These are phyloP conservation scores for Artemisia argyi DNA, from an alignment of 129 eudicot species.

Conservation along the genomic window DNA sequence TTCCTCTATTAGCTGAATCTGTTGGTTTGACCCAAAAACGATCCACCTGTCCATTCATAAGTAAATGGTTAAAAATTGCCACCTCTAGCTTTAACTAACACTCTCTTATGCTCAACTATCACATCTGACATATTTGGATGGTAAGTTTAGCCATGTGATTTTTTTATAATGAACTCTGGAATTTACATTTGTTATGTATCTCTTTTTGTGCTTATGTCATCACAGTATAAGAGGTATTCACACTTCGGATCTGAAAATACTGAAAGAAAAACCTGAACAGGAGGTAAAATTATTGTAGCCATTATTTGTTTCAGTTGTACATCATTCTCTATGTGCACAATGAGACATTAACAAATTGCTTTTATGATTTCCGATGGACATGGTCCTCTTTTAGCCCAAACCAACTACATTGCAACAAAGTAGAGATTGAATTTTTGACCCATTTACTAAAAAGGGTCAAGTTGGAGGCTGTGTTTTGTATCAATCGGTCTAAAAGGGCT, in stretches of 20 bases:
- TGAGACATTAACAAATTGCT: neutral
- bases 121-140: too few species aligned
- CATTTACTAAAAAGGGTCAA: too few species aligned
- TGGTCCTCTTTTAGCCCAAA: neutral
- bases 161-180: neutral
- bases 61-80: too few species aligned
- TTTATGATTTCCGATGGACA: conserved; percentile 3
- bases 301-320: neutral
- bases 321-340: conserved; percentile 4
- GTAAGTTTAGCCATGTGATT: neutral
- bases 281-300: conserved; percentile 49
- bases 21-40: too few species aligned
- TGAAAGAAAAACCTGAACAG: conserved; percentile 82
- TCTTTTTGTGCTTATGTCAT: neutral
- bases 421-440: too few species aligned
- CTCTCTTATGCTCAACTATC: neutral
- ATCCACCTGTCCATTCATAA: too few species aligned
- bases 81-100: neutral
- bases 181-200: conserved; percentile 13
- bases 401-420: too few species aligned
- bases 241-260: conserved; percentile 54
- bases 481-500: too few species aligned
- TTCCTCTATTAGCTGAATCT: too few species aligned
- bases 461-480: too few species aligned
- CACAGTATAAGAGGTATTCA: conserved; percentile 79